Conservation (phyloP, 352 stramenopile species). For the Globisporangium alternatum region DNA sequence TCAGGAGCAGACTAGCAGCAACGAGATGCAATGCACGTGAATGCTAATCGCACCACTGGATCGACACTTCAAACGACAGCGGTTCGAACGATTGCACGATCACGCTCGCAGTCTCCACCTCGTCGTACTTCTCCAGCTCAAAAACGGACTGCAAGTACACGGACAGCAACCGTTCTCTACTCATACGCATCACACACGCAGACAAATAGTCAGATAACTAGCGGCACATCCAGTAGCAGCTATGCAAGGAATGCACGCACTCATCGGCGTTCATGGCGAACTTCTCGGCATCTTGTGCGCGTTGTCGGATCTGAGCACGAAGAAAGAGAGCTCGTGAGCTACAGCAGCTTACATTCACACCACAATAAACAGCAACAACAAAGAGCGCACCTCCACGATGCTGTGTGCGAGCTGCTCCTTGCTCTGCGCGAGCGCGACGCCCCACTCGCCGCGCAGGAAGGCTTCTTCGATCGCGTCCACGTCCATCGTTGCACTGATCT, state of each 20-base stretch:
- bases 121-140: slow-evolving; percentile 50
- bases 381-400: slow-evolving; percentile 24
- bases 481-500: slow-evolving; percentile 20
- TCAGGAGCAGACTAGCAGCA: not conserved
- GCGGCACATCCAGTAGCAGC: not conserved
- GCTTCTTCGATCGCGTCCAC: slow-evolving; percentile 47
- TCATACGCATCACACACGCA: not conserved
- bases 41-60: slow-evolving; percentile 38
- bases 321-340: slow-evolving; percentile 1
- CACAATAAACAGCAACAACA: not conserved
- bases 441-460: slow-evolving; percentile 61
- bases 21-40: not conserved
- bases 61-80: slow-evolving; percentile 31
- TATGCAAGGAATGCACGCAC: slow-evolving; percentile 13
- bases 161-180: slow-evolving; percentile 53
- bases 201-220: slow-evolving; percentile 2
- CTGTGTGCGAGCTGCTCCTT: slow-evolving; percentile 31
- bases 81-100: slow-evolving; percentile 42
- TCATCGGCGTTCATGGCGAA: slow-evolving; percentile 4
- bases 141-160: slow-evolving; percentile 71
- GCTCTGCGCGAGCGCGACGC: slow-evolving; percentile 46
- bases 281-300: slow-evolving; percentile 1
- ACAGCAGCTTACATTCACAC: not conserved
- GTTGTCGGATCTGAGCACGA: slow-evolving; percentile 6
- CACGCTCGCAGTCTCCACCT: slow-evolving; percentile 44